Evolutionary conservation across 2,329 filamentous ascomycete genomes (phyloP), one percentile per base, ranked within the genome.

Genomic region (Trichothecium roseum): DNA sequence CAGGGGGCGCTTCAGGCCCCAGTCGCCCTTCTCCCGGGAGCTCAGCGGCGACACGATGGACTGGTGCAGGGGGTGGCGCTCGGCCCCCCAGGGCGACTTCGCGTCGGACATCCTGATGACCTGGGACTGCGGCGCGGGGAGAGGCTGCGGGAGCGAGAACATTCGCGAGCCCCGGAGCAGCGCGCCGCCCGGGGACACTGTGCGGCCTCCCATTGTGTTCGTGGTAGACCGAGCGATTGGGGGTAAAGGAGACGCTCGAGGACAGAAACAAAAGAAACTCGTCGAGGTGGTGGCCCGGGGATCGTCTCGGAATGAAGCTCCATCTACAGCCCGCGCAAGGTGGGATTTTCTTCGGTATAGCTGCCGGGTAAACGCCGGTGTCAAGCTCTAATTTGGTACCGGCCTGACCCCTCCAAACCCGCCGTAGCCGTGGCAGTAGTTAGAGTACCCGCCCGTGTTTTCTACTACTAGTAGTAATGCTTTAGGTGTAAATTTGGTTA

Each of bases 1-100:
- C 5, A 96, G 66, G 1, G 86, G 70, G 37, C 89, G 71, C 64
- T 96, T 96, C 48, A 95, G 65, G 12, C 89, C 89, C 88, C 89
- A 96, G 52, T 96, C 89, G 26, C 89, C 89, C 51, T 75, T 75
- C 28, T 69, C 64, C 17, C 85, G 71, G 7, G 87, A 88, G 14
- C 77, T 70, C 30, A 71, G 63, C 5, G 86, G 81, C 1, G 86
- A 88, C 12, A 81, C 79, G 52, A 96, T 82, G 42, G 87, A 75
- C 53, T 91, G 84, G 54, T 83, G 74, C 35, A 78, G 86, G n/a
- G 89, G 89, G 12, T 33, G 16, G 29, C 32, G 18, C 14, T 28
- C 15, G 34, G 16, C n/a, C 13, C 16, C 17, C 10, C 18, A 20
- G 15, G 49, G 40, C 24, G 58, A 59, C 42, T 58, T 60, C 40